Evolutionary conservation across 108 stramenopile genomes (phyloP).

Genomic region (Stephanodiscus minutulus): DNA sequence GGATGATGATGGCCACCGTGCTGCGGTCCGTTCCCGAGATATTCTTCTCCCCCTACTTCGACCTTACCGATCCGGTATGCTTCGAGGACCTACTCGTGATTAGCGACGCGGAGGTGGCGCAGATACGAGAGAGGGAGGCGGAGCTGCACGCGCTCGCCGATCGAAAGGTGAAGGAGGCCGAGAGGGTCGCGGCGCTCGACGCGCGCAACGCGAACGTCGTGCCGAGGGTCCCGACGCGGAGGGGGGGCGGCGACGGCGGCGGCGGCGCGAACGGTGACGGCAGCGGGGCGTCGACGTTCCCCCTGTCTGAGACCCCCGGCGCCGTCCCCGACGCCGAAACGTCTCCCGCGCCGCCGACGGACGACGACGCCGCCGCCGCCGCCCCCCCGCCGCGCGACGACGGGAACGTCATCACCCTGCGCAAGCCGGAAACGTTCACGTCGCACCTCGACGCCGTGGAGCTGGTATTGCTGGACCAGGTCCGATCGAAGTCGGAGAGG

Average conservation of each 20-base stretch:
- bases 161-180: slow-evolving; percentile 46
- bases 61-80: slow-evolving; percentile 78
- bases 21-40: slow-evolving; percentile 59
- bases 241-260: no score
- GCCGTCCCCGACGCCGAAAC: slow-evolving; percentile 14
- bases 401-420: slow-evolving; percentile 60
- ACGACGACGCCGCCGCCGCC: slow-evolving; percentile 4
- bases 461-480: slow-evolving; percentile 77
- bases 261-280: slow-evolving; percentile 1
- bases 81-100: slow-evolving; percentile 70
- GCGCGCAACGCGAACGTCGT: slow-evolving; percentile 37
- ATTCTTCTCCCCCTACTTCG: slow-evolving; percentile 74
- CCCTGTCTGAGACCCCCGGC: neutral
- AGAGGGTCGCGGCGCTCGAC: slow-evolving; percentile 41
- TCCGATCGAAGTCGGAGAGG: slow-evolving; percentile 68
- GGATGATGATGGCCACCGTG: slow-evolving; percentile 22
- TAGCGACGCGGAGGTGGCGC: slow-evolving; percentile 44
- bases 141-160: slow-evolving; percentile 48
- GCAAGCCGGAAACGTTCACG: slow-evolving; percentile 70
- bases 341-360: slow-evolving; percentile 34
- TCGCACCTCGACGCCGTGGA: slow-evolving; percentile 80
- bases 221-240: slow-evolving; percentile 15
- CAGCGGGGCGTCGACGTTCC: neutral
- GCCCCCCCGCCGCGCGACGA: slow-evolving; percentile 44
- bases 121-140: slow-evolving; percentile 48